Conservation (phyloP, 805 yeast species). For the Starmera quercuum region DNA sequence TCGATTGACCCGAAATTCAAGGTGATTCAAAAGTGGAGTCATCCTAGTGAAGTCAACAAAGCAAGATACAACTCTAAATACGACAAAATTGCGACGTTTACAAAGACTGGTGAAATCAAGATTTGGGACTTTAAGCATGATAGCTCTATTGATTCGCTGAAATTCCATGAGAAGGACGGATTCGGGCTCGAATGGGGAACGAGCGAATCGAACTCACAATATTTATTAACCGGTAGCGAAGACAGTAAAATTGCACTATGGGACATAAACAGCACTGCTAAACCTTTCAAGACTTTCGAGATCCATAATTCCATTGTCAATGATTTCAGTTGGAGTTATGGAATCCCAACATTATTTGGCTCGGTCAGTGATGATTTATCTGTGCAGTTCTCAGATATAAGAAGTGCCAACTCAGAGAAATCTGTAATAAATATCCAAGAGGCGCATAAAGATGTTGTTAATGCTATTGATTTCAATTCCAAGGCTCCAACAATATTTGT, state of each 20-base stretch:
- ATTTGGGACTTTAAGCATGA: constrained; percentile 27
- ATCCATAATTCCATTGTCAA: constrained; percentile 52
- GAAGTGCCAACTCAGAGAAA: constrained; percentile 29
- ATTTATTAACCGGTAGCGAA: constrained; percentile 55
- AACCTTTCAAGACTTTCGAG: constrained; percentile 43
- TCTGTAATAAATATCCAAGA: constrained; percentile 35
- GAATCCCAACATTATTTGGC: constrained; percentile 42
- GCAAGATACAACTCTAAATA: constrained; percentile 35
- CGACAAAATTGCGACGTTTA: constrained; percentile 18
- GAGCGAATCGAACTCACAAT: constrained; percentile 19
- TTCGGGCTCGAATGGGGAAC: constrained; percentile 65
- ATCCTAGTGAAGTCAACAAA: constrained; percentile 54
- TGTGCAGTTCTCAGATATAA: constrained; percentile 53
- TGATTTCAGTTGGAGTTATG: constrained; percentile 54
- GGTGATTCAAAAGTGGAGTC: constrained; percentile 36
- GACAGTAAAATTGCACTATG: constrained; percentile 66
- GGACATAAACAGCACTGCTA: constrained; percentile 37
- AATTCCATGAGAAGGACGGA: constrained; percentile 60
- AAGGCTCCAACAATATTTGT: constrained; percentile 45
- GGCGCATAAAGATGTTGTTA: constrained; percentile 56
- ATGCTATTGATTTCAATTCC: constrained; percentile 63
- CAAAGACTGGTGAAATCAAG: constrained; percentile 38
- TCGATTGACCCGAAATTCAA: constrained; percentile 33
- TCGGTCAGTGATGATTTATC: constrained; percentile 65
- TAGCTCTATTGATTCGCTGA: constrained; percentile 23